phyloP scores from a whole-genome alignment of 2,329 filamentous ascomycete species.

The Colletotrichum incanum region DNA sequence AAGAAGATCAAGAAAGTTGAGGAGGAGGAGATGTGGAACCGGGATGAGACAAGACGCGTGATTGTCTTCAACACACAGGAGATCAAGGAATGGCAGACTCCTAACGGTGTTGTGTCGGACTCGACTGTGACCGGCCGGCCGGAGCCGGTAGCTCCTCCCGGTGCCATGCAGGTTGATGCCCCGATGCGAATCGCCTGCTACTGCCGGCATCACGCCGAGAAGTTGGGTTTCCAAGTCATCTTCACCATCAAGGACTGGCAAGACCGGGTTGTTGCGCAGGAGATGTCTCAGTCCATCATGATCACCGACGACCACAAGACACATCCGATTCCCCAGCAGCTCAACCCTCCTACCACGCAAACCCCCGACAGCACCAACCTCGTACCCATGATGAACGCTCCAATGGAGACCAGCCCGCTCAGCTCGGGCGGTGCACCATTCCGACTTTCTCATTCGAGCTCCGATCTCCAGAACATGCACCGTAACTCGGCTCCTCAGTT shows the following conservation, averaged over 20 bases:
- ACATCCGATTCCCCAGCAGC: conserved; percentile 64
- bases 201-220: conserved; percentile 95
- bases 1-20: conserved; percentile 96
- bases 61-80: conserved; percentile 94
- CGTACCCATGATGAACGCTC: conserved; percentile 36
- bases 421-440: conserved; percentile 61
- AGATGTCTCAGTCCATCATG: conserved; percentile 90
- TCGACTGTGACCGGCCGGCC: conserved; percentile 59
- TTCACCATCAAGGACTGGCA: conserved; percentile 91
- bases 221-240: conserved; percentile 91
- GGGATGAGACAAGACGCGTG: conserved; percentile 84
- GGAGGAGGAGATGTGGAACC: conserved; percentile 89
- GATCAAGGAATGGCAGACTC: conserved; percentile 85
- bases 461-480: conserved; percentile 74
- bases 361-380: conserved; percentile 39
- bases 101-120: conserved; percentile 52
- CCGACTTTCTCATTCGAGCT: conserved; percentile 72
- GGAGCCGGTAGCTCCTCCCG: conserved; percentile 63
- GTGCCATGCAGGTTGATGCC: conserved; percentile 83
- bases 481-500: conserved; percentile 60
- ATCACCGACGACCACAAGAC: conserved; percentile 99
- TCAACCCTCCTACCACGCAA: conserved; percentile 42
- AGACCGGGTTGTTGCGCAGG: conserved; percentile 85
- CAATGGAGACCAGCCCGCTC: conserved; percentile 51
- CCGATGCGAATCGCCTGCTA: conserved; percentile 98